Evolutionary conservation across 2,329 filamentous ascomycete species (phyloP).

Genomic region (Purpureocillium takamizusanense): DNA sequence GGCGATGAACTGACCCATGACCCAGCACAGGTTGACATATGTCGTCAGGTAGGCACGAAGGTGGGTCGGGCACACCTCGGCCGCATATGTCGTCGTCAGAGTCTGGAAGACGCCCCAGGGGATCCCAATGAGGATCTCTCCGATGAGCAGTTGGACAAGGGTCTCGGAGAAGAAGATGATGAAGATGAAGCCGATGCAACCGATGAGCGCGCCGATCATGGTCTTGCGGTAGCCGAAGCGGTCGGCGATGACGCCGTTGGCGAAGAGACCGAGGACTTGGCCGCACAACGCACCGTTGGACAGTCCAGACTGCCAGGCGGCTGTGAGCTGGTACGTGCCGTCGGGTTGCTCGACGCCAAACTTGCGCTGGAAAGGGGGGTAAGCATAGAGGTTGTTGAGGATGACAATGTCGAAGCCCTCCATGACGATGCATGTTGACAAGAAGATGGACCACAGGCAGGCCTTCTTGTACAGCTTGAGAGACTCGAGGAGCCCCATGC

Average conservation of each 20-base stretch:
- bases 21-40: constrained; percentile 41
- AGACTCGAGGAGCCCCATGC: constrained; percentile 21
- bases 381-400: constrained; percentile 30
- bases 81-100: constrained; percentile 36
- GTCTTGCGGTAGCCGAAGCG: constrained; percentile 36
- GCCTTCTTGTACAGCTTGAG: constrained; percentile 30
- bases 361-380: constrained; percentile 26
- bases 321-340: constrained; percentile 35
- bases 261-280: constrained; percentile 39
- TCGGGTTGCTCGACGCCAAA: constrained; percentile 27
- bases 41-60: constrained; percentile 40
- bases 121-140: constrained; percentile 36
- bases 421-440: constrained; percentile 29
- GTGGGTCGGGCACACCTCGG: constrained; percentile 34
- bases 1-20: constrained; percentile 36
- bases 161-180: constrained; percentile 36
- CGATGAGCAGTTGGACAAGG: constrained; percentile 30
- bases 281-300: constrained; percentile 38
- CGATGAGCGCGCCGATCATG: constrained; percentile 31
- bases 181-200: constrained; percentile 34
- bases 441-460: constrained; percentile 25
- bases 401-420: constrained; percentile 31
- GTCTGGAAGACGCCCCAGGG: constrained; percentile 40
- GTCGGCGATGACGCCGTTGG: constrained; percentile 39
- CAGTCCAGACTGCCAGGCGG: constrained; percentile 43